Evolutionary conservation across 192 early-diverging fungal genomes (phyloP), one percentile per base, ranked within the genome.

Genomic region (Mortierella hygrophila): DNA sequence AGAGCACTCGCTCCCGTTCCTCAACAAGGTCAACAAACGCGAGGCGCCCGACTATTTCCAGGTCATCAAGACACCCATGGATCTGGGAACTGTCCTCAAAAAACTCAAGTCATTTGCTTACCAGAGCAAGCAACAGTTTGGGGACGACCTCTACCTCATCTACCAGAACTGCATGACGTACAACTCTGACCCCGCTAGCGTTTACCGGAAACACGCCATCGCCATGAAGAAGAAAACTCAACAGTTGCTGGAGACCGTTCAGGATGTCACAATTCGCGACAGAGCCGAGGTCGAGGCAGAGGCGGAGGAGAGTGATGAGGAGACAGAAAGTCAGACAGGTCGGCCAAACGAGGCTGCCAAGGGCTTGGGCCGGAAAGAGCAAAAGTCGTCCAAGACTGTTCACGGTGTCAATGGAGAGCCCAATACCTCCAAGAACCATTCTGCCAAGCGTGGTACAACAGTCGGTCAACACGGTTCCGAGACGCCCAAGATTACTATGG

Each of bases 61-160:
- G 93, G 97, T 99, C 69, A 97, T 99, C 80, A 94, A 94, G 85
- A 86, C 95, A 10, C 98, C 98, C 7, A 99, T 99, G 98, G 98
- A 99, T 90, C 90, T 99, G 44, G 94, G 93, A 21, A 95, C 95
- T 49, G 96, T 99, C 84, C 89, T 96, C 63, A 96, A 96, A 83
- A 98, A 99, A 77, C 89, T 99, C 74, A 94, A 95, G 83, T 80
- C 69, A 13, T 92, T 94, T 68, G 88, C 93, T 70, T 99, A 99
- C 88, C 91, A 94, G 74, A 94, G 92, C 91, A 99, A 99, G 88
- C 84, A 91, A 10, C 95, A 97, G 77, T 99, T 99, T 90, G 86
- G 90, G 5, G 88, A 93, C n/a, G 98, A 99, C 77, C 83, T 99
- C 42, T 92, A 95, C 80, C 88, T 99, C 69, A 98, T 99, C 75